A percentile compares a stretch with the other conserved stretches of the same genome.
phyloP scores from a whole-genome alignment of 163 green algal genomes.

The Trebouxia gelatinosa region DNA sequence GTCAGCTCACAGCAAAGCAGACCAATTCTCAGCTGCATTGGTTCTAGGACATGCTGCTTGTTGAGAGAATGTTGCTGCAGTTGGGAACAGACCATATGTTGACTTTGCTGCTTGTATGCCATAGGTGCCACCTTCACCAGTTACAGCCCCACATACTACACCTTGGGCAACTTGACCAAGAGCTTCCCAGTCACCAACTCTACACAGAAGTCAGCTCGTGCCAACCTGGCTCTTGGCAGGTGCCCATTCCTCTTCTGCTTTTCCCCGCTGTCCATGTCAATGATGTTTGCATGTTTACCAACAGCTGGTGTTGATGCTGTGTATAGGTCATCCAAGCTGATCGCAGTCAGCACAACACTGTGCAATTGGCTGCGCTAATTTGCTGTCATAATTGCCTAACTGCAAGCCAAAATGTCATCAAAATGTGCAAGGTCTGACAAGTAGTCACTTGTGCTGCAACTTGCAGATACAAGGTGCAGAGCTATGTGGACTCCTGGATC shows the following conservation, averaged over 20 bases:
- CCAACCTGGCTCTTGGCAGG: constrained; percentile 1
- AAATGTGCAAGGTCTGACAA: not conserved
- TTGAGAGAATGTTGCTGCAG: not conserved
- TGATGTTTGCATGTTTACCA: not conserved
- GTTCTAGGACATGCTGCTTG: not conserved
- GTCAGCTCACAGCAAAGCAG: not conserved
- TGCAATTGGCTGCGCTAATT: not conserved
- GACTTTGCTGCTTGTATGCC: not conserved
- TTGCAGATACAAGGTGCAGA: constrained; percentile 21
- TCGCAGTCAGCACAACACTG: not conserved
- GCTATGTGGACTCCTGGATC: constrained; percentile 20
- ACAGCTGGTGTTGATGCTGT: not conserved
- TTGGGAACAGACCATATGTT: not conserved
- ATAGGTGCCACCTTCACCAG: constrained; percentile 4
- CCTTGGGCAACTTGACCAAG: not conserved
- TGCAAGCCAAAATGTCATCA: not conserved
- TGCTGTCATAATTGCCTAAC: not conserved
- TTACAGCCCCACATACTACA: not conserved
- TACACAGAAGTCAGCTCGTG: not conserved
- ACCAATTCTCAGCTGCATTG: not conserved
- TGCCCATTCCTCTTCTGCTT: not conserved
- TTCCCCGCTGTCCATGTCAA: not conserved
- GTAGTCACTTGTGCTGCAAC: not conserved
- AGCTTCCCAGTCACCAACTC: not conserved
- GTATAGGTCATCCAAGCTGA: not conserved